These are phyloP conservation scores for Aureobasidium sp. DNA, from an alignment of 2,329 filamentous ascomycete species.

Conservation along the genomic window DNA sequence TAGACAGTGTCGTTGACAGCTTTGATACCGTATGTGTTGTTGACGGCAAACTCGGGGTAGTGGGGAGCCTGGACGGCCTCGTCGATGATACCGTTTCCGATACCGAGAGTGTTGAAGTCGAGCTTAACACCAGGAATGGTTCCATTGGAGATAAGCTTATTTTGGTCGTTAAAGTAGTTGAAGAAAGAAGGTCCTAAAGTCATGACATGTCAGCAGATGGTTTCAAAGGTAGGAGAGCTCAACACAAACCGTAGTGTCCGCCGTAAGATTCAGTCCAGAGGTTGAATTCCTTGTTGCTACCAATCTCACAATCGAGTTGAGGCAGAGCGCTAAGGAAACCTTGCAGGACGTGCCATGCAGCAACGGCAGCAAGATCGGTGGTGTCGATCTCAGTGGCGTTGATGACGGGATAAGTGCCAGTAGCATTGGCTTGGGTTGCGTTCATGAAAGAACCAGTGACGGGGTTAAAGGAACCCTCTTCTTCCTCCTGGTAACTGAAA, in stretches of 20 bases:
- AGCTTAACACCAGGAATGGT: conserved; percentile 26
- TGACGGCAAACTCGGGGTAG: conserved; percentile 44
- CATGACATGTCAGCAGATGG: not conserved
- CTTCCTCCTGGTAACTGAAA: conserved; percentile 39
- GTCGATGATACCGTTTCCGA: conserved; percentile 50
- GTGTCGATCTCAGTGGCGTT: conserved; percentile 44
- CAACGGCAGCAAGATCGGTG: conserved; percentile 47
- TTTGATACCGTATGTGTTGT: conserved; percentile 49
- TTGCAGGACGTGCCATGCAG: conserved; percentile 48
- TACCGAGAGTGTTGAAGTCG: conserved; percentile 43
- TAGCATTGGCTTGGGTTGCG: conserved; percentile 31
- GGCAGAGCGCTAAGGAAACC: conserved; percentile 44
- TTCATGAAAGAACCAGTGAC: conserved; percentile 39
- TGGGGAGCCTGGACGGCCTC: conserved; percentile 40
- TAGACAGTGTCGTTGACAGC: conserved; percentile 50
- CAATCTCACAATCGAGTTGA: conserved; percentile 38
- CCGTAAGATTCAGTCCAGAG: conserved; percentile 48
- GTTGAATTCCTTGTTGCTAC: conserved; percentile 45
- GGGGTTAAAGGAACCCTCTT: conserved; percentile 33
- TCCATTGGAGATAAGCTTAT: conserved; percentile 40
- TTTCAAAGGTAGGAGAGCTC: not conserved
- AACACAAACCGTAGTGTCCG: conserved; percentile 39
- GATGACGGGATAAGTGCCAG: conserved; percentile 41
- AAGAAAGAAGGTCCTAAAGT: conserved; percentile 40
- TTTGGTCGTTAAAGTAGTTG: conserved; percentile 48